Evolutionary conservation across 192 early-diverging fungal genomes (phyloP).

Genomic region (Kickxella alabastrina): DNA sequence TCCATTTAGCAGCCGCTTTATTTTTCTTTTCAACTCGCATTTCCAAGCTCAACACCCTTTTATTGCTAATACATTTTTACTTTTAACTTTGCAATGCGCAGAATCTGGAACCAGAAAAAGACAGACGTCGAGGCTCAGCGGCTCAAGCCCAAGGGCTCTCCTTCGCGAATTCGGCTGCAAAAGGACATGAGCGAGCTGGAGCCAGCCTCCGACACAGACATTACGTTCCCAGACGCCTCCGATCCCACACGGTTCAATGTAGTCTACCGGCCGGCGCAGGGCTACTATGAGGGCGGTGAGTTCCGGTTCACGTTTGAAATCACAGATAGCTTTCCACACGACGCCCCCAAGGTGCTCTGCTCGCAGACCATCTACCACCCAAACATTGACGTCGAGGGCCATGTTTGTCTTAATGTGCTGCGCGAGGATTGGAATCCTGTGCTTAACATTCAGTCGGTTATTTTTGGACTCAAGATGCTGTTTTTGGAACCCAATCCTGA

Average conservation of each 20-base stretch:
- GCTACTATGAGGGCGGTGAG: constrained; percentile 79
- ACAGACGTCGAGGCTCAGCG: constrained; percentile 67
- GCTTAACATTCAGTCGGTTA: constrained; percentile 83
- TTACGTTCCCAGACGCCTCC: constrained; percentile 71
- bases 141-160: constrained; percentile 75
- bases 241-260: constrained; percentile 82
- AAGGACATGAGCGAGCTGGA: constrained; percentile 86
- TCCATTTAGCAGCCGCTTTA: too few relatives aligned
- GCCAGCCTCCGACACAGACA: constrained; percentile 68
- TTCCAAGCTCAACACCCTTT: too few relatives aligned
- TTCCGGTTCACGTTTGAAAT: constrained; percentile 84
- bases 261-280: constrained; percentile 78
- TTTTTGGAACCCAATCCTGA: constrained; percentile 94
- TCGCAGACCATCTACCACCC: constrained; percentile 94
- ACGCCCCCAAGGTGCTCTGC: constrained; percentile 89
- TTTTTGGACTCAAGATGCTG: constrained; percentile 89
- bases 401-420: constrained; percentile 94
- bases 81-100: constrained; percentile 77
- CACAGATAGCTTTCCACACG: constrained; percentile 88
- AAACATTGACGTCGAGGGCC: constrained; percentile 95
- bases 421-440: constrained; percentile 99
- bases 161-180: constrained; percentile 87
- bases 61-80: too few relatives aligned
- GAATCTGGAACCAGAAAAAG: constrained; percentile 88
- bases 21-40: not conserved